Conservation (phyloP, 2,329 filamentous ascomycete genomes). For the Curvularia sp. region DNA sequence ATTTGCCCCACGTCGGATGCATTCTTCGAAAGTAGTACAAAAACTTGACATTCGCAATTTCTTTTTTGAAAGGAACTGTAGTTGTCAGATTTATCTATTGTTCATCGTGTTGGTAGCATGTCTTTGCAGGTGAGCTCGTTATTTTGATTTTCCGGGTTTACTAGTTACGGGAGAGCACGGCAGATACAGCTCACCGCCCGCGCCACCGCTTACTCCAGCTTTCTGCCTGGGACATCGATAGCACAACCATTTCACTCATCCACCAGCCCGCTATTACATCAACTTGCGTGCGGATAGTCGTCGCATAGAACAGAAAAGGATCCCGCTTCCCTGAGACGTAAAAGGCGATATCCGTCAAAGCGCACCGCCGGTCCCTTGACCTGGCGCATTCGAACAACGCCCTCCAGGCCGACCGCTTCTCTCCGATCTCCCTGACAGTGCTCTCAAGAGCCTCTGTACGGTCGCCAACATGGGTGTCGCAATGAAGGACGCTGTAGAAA, state of each 20-base stretch:
- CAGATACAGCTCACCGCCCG: conserved; percentile 34
- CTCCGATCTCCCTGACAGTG: neutral
- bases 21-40: too few relatives aligned
- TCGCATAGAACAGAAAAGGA: conserved; percentile 12
- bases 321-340: conserved; percentile 4
- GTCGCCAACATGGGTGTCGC: conserved; percentile 18
- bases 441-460: conserved; percentile 1
- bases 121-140: too few relatives aligned
- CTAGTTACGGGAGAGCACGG: conserved; percentile 1
- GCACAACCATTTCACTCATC: conserved; percentile 7
- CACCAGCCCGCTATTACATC: conserved; percentile 23
- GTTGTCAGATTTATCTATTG: too few relatives aligned
- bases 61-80: too few relatives aligned
- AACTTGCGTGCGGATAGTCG: conserved; percentile 22
- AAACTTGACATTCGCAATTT: too few relatives aligned
- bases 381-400: conserved; percentile 22
- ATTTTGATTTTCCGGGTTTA: too few relatives aligned
- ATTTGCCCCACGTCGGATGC: too few relatives aligned
- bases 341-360: neutral
- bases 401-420: conserved; percentile 7
- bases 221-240: conserved; percentile 8
- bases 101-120: too few relatives aligned
- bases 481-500: conserved; percentile 56
- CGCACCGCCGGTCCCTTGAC: conserved; percentile 3
- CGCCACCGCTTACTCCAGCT: conserved; percentile 11